Base-by-base conservation (phyloP, 495 filamentous ascomycete genomes). In the Penicillium robsamsonii region DNA sequence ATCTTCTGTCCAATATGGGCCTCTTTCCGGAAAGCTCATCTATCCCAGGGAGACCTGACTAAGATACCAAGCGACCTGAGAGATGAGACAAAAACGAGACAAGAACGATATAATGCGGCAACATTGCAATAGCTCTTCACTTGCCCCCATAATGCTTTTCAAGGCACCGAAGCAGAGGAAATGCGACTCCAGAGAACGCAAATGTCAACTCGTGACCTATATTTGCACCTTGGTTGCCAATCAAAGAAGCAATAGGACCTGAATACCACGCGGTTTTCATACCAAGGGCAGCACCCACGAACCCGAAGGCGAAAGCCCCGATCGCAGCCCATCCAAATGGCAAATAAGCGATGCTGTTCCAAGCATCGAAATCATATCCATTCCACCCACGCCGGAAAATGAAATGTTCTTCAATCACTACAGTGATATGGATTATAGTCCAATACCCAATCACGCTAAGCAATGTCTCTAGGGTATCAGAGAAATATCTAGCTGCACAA, bases 231-330 rank as follows among this genome's bases (percentile, higher is more conserved):
- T 29, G 42, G 1, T 61, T 67, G 4, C 87, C 88, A 55, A 82
- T 83, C 12, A 82, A 68, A 47, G 76, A 77, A 3, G 82, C 85
- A 49, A 90, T 81, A 0, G 86, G 84, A 0, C 85, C 87, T 6
- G 79, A 81, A 57, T 76, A 89, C 86, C 87, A 89, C 0, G 74
- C 68, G 62, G 89, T 85, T n/a, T 82, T 77, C 84, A 89, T 89
- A 15, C 87, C 87, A 33, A 85, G 71, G 0, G 86, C 77, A n/a
- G 87, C 86, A 4, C 88, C 88, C 12, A 78, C 68, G 37, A 89
- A 70, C 10, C 87, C 87, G 42, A 82, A 76, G 56, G 65, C 74
- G 65, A 89, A 88, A 1, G 86, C 85, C 1, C 70, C 59, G 3
- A 87, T 60, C 29, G 87, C 85, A 2, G 87, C 86, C 59, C 81